Percentiles rank a stretch among this genome's conserved stretches.
phyloP scores from a whole-genome alignment of 257 asterid species.

The Solanum medicagineum region DNA sequence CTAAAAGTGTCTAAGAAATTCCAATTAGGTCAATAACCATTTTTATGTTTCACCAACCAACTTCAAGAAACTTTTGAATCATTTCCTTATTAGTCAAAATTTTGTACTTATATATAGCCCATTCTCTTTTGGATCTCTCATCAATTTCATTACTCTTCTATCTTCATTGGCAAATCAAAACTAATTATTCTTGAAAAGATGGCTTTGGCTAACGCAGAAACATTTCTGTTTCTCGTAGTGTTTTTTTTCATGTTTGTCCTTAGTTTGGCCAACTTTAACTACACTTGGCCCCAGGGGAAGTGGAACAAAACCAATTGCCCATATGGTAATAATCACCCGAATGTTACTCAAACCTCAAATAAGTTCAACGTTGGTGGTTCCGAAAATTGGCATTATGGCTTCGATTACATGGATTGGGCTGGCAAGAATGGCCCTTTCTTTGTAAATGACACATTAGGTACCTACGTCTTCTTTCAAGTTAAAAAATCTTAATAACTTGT shows the following conservation, averaged over 20 bases:
- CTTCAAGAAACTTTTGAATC: not conserved
- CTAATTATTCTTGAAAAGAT: not conserved
- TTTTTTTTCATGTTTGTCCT: conserved; percentile 7
- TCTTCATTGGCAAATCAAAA: not conserved
- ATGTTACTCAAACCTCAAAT: conserved; percentile 18
- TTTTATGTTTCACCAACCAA: not conserved
- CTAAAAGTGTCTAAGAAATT: not conserved
- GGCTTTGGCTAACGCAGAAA: conserved; percentile 7
- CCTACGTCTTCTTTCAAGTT: not conserved
- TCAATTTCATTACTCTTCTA: not conserved
- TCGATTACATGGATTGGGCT: conserved; percentile 63
- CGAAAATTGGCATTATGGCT: conserved; percentile 53
- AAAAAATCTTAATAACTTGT: not conserved
- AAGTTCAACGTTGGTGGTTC: conserved; percentile 38
- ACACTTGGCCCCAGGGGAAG: conserved; percentile 15
- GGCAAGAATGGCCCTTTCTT: conserved; percentile 39
- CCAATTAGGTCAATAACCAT: not conserved
- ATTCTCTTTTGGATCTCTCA: not conserved
- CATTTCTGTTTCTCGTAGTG: not conserved
- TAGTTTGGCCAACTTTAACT: conserved; percentile 29
- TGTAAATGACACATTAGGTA: conserved; percentile 53
- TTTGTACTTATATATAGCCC: not conserved
- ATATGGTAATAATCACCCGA: conserved; percentile 12
- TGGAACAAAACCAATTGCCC: conserved; percentile 15
- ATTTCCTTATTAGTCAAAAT: not conserved